phyloP scores from a whole-genome alignment of 2,329 filamentous ascomycete genomes.

The Stagonosporopsis vannaccii region DNA sequence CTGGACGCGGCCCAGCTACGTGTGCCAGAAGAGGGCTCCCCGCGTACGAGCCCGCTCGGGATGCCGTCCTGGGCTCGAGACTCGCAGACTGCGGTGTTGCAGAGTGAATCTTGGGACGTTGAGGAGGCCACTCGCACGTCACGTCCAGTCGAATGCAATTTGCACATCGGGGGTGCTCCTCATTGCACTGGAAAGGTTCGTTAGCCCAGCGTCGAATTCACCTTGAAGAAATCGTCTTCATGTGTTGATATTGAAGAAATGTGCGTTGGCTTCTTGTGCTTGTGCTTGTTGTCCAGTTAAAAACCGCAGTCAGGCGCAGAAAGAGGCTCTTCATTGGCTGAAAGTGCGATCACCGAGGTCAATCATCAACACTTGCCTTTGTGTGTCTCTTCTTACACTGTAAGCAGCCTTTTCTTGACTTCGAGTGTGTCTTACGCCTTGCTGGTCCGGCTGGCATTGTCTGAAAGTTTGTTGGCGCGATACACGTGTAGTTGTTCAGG shows the following conservation, averaged over 20 bases:
- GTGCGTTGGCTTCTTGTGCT: not conserved
- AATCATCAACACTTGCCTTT: constrained; percentile 29
- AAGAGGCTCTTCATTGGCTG: constrained; percentile 2
- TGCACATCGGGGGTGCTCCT: constrained; percentile 39
- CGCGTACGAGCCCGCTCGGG: constrained; percentile 19
- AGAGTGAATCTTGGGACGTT: not conserved
- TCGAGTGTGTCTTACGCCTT: constrained; percentile 43
- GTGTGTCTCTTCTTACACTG: constrained; percentile 45
- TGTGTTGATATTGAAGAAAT: too few species aligned
- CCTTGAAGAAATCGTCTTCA: too few species aligned
- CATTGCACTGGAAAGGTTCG: constrained; percentile 34
- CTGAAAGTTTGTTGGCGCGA: not conserved
- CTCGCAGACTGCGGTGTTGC: not conserved
- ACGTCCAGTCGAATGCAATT: constrained; percentile 42
- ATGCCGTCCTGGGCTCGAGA: not conserved
- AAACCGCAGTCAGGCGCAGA: not conserved
- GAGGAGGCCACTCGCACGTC: constrained; percentile 36
- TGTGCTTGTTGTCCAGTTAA: not conserved
- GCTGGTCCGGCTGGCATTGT: constrained; percentile 17
- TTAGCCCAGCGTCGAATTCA: not conserved
- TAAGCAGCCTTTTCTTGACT: constrained; percentile 43
- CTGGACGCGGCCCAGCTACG: not conserved
- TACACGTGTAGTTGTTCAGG: not conserved
- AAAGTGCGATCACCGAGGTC: not conserved
- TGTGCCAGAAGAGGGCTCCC: constrained; percentile 26